phyloP scores from a whole-genome alignment of 345 rosid species.

The Eucalyptus polyanthemos region DNA sequence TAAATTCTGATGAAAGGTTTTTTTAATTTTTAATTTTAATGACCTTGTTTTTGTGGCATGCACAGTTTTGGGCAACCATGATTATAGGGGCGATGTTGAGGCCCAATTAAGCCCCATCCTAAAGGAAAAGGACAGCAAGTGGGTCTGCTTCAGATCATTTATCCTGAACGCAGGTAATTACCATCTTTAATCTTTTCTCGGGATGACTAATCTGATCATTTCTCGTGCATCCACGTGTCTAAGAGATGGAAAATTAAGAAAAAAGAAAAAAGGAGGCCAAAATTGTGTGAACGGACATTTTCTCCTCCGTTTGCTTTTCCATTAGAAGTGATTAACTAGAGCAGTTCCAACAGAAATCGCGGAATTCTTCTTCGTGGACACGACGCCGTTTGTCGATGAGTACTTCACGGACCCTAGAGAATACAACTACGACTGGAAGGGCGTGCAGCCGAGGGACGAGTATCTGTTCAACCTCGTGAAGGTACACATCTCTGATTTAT shows the following conservation, averaged over 20 bases:
- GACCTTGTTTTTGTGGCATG: not conserved
- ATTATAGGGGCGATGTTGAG: slow-evolving; percentile 42
- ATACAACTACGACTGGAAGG: slow-evolving; percentile 52
- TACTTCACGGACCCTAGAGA: slow-evolving; percentile 34
- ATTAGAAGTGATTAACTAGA: not conserved
- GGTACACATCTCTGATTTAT: slow-evolving; percentile 2
- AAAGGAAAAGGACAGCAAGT: slow-evolving; percentile 20
- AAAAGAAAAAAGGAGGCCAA: not conserved
- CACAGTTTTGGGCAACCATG: slow-evolving; percentile 56
- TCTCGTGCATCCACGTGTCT: not conserved
- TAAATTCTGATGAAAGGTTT: not conserved
- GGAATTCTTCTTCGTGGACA: slow-evolving; percentile 55
- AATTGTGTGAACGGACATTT: not conserved
- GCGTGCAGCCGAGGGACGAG: slow-evolving; percentile 26
- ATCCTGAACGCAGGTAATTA: slow-evolving; percentile 21
- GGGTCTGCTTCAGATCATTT: slow-evolving; percentile 45
- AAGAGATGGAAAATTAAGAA: not conserved
- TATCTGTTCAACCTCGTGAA: slow-evolving; percentile 29
- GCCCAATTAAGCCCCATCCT: slow-evolving; percentile 42
- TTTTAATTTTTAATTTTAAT: not conserved
- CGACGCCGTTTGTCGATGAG: slow-evolving; percentile 50
- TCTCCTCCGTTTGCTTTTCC: not conserved
- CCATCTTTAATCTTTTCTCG: not conserved
- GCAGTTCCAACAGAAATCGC: slow-evolving; percentile 15
- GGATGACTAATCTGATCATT: not conserved